Percentiles rank a stretch among this genome's conserved stretches.
Evolutionary conservation across 2,329 filamentous ascomycete genomes (phyloP).

Genomic region (Pestalotiopsis fici): DNA sequence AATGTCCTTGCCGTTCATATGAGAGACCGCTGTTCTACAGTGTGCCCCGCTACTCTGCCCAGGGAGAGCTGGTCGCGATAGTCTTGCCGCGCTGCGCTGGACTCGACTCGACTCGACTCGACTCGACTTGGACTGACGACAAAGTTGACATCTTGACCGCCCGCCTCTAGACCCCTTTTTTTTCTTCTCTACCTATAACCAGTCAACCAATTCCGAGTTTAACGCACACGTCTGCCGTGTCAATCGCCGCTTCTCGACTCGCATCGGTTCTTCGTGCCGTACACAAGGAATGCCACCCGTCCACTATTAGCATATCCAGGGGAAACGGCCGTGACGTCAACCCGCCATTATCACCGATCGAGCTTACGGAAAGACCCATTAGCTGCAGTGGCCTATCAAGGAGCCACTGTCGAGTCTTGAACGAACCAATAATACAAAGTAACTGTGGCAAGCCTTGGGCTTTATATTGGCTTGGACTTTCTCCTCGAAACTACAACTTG

Average conservation of each 20-base stretch:
- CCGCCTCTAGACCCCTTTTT: neutral
- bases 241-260: neutral
- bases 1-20: neutral
- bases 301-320: neutral
- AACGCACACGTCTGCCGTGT: neutral
- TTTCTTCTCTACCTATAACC: neutral
- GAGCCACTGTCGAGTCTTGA: neutral
- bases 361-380: neutral
- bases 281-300: neutral
- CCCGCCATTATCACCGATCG: neutral
- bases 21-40: neutral
- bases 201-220: neutral
- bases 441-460: neutral
- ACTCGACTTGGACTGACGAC: neutral
- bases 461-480: neutral
- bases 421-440: neutral
- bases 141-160: neutral
- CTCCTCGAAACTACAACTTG: too few relatives aligned
- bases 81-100: neutral
- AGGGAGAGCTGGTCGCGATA: slow-evolving; percentile 3
- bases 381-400: neutral
- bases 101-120: neutral
- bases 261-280: neutral
- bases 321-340: slow-evolving; percentile 7
- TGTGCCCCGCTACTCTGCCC: neutral